Conservation (phyloP, 2,329 filamentous ascomycete species). For the Colletotrichum tropicicola region DNA sequence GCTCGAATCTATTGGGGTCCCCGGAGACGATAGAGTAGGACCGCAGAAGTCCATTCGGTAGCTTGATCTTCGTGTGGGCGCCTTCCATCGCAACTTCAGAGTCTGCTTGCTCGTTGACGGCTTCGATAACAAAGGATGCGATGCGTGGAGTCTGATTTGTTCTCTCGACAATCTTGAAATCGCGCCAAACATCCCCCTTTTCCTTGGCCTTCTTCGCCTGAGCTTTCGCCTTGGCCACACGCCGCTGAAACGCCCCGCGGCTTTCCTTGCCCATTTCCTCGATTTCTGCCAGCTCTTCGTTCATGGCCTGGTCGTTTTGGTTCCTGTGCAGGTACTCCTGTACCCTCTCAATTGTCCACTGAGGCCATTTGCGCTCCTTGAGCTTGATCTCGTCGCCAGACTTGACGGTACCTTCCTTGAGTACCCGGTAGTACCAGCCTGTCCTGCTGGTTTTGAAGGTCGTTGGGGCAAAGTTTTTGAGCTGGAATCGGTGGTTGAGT, state of each 20-base stretch:
- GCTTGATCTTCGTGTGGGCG: conserved; percentile 64
- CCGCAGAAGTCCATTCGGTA: conserved; percentile 64
- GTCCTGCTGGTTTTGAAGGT: conserved; percentile 67
- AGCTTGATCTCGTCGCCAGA: conserved; percentile 66
- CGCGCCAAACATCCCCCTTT: conserved; percentile 49
- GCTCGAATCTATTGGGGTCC: conserved; percentile 57
- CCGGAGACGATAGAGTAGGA: conserved; percentile 69
- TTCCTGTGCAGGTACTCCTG: conserved; percentile 70
- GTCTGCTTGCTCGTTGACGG: conserved; percentile 44
- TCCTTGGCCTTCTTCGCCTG: conserved; percentile 36
- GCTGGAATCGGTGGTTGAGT: conserved; percentile 72
- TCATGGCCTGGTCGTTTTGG: conserved; percentile 58
- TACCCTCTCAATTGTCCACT: conserved; percentile 70
- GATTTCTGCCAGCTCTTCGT: conserved; percentile 60
- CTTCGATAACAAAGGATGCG: conserved; percentile 61
- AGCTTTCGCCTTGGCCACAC: conserved; percentile 58
- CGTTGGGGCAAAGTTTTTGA: conserved; percentile 68
- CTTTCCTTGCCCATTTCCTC: conserved; percentile 60
- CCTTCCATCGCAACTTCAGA: conserved; percentile 46
- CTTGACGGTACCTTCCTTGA: conserved; percentile 61
- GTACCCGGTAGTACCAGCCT: conserved; percentile 73
- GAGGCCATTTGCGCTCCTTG: conserved; percentile 61
- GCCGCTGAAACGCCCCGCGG: conserved; percentile 54
- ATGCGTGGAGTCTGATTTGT: conserved; percentile 59
- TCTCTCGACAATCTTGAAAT: conserved; percentile 59